These are phyloP conservation scores for Parastagonospora nodorum DNA, from an alignment of 2,329 filamentous ascomycete species.

Conservation along the genomic window DNA sequence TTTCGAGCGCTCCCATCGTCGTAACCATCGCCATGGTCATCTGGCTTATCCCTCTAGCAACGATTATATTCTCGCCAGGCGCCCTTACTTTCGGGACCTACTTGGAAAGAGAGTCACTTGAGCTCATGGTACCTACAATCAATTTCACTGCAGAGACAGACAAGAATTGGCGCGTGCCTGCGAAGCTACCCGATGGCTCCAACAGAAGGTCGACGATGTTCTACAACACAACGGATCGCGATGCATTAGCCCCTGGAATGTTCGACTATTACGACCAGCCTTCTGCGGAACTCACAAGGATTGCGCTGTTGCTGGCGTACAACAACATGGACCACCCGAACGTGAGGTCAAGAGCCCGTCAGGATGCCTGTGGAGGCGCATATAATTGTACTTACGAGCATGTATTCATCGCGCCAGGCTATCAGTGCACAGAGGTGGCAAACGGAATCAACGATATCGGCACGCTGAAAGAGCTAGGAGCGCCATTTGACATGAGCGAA, in stretches of 20 bases:
- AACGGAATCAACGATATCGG: conserved; percentile 4
- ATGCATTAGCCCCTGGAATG: conserved; percentile 20
- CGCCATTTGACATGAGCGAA: conserved; percentile 40
- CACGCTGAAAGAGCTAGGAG: conserved; percentile 13
- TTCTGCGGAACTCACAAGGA: conserved; percentile 31
- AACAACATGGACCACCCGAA: conserved; percentile 35
- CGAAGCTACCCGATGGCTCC: conserved; percentile 24
- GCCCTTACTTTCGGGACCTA: conserved; percentile 44
- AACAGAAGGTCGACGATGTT: conserved; percentile 37
- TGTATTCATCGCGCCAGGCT: conserved; percentile 37
- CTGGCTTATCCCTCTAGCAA: conserved; percentile 45
- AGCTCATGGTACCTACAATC: conserved; percentile 25
- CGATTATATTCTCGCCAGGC: conserved; percentile 46
- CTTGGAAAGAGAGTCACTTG: conserved; percentile 9
- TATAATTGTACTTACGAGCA: conserved; percentile 44
- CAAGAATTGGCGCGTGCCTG: conserved; percentile 38
- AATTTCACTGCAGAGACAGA: conserved; percentile 40
- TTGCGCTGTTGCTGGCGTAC: conserved; percentile 39
- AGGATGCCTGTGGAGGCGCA: conserved; percentile 42
- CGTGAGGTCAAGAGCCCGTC: conserved; percentile 35
- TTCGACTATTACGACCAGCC: conserved; percentile 47
- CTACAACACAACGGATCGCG: conserved; percentile 41
- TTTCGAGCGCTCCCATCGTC: conserved; percentile 33
- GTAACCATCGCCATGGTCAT: conserved; percentile 35
- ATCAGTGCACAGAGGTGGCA: conserved; percentile 39